Evolutionary conservation across 345 rosid genomes (phyloP), one percentile per base, ranked within the genome.

Genomic region (Citrus cavaleriei): DNA sequence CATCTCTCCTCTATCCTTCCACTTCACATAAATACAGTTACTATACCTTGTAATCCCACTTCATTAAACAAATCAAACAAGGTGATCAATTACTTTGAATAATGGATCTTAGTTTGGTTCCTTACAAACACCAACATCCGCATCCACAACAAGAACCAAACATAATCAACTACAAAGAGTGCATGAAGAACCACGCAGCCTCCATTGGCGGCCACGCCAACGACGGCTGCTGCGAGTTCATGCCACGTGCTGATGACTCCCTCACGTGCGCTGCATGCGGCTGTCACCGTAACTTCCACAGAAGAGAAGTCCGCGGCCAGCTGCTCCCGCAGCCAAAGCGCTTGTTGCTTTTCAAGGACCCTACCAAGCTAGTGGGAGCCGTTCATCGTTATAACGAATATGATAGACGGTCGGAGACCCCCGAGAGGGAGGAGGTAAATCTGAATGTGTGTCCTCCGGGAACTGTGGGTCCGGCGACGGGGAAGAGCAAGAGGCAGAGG

Each of bases 211-310:
- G 91, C 75, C 87, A 86, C 68, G 89, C 89, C 63, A 82, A 83
- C 61, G 89, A 88, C 78, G 91, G 91, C 13, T 88, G 91, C 77
- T 84, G 91, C 13, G 91, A 88, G 85, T 88, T 88, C 86, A 83
- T 88, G 87, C 85, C 89, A 3, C 75, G 37, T 21, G 77, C 13
- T 2, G 83, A 82, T 13, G 79, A 68, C 66, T 73, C 81, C n/a
- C 83, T 88, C 68, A 83, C 59, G 3, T 88, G 91, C 34, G 91
- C 91, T 14, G 91, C 89, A 25, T 86, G 91, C 72, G 87, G 87
- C 27, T 88, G 91, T 72, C 91, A 88, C 82, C 84, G 89, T 21
- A 88, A 84, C 68, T 88, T 88, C 82, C 91, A 88, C 68, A 75
- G 91, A 8, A 57, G 81, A 21, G 88, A 86, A 49, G n/a, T 80